These are phyloP conservation scores for Ustilago sp. DNA, from an alignment of 1,284 basidiomycete genomes.

Conservation along the genomic window DNA sequence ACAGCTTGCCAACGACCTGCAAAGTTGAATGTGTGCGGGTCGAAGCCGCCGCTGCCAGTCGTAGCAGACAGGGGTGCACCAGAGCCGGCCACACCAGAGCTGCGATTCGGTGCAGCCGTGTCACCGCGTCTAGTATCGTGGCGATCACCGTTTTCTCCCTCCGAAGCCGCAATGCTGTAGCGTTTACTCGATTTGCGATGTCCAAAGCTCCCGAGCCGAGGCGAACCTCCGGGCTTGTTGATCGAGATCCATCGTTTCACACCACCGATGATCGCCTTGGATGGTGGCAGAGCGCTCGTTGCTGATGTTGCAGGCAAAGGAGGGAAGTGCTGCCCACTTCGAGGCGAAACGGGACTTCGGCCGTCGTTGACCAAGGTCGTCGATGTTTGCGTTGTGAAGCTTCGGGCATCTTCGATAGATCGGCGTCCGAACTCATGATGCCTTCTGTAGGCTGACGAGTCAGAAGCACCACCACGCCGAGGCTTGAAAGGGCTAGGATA, in stretches of 20 bases:
- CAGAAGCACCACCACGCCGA: slow-evolving; percentile 16
- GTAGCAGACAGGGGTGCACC: not conserved
- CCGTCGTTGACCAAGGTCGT: slow-evolving; percentile 26
- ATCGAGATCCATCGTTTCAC: slow-evolving; percentile 61
- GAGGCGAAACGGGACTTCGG: slow-evolving; percentile 30
- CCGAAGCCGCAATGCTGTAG: slow-evolving; percentile 33
- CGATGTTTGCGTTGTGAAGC: slow-evolving; percentile 24
- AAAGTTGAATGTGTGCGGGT: slow-evolving; percentile 50
- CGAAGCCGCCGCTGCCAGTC: slow-evolving; percentile 20
- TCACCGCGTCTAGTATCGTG: slow-evolving; percentile 14
- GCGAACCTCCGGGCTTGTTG: slow-evolving; percentile 41
- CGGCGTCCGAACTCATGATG: slow-evolving; percentile 20
- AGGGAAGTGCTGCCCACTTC: slow-evolving; percentile 9
- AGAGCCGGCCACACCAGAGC: not conserved
- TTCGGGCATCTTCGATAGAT: slow-evolving; percentile 29
- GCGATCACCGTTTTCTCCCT: slow-evolving; percentile 21
- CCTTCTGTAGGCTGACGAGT: slow-evolving; percentile 19
- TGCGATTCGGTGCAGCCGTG: slow-evolving; percentile 8
- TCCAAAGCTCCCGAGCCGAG: slow-evolving; percentile 9
- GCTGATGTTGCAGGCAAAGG: slow-evolving; percentile 16
- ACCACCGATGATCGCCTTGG: slow-evolving; percentile 58
- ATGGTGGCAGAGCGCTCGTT: slow-evolving; percentile 23
- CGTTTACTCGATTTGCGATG: slow-evolving; percentile 29
- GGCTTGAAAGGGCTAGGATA: slow-evolving; percentile 54
- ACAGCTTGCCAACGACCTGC: slow-evolving; percentile 47